phyloP scores from a whole-genome alignment of 208 protist species.

The Trypanosoma lewisi region DNA sequence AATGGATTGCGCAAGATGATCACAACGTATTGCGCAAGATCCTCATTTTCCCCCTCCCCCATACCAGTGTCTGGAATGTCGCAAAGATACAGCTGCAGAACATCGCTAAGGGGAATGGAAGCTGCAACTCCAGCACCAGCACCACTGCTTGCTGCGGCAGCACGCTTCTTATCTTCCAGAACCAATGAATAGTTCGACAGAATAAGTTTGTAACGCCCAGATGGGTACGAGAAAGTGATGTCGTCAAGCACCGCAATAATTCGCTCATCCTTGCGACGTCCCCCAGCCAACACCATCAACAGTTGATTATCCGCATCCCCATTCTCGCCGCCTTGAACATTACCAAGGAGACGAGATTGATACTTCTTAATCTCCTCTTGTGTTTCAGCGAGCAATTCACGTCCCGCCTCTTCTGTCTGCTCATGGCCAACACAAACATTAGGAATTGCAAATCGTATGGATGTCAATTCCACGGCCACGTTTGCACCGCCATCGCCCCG shows the following conservation, averaged over 20 bases:
- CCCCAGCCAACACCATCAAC: slow-evolving; percentile 54
- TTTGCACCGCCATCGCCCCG: slow-evolving; percentile 3
- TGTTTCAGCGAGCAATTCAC: slow-evolving; percentile 55
- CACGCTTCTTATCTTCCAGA: slow-evolving; percentile 75
- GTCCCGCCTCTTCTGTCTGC: slow-evolving; percentile 78
- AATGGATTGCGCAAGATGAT: slow-evolving; percentile 70
- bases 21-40: slow-evolving; percentile 76
- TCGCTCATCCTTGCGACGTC: slow-evolving; percentile 50
- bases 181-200: slow-evolving; percentile 80
- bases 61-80: slow-evolving; percentile 47
- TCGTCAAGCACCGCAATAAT: slow-evolving; percentile 80
- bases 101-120: slow-evolving; percentile 59
- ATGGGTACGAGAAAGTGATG: slow-evolving; percentile 67
- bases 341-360: slow-evolving; percentile 46
- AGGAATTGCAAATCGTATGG: slow-evolving; percentile 80
- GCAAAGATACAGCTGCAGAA: slow-evolving; percentile 78
- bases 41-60: slow-evolving; percentile 4
- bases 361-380: slow-evolving; percentile 59
- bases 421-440: slow-evolving; percentile 83
- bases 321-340: background rate
- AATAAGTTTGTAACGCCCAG: slow-evolving; percentile 80
- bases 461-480: slow-evolving; percentile 56
- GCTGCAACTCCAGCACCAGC: slow-evolving; percentile 29
- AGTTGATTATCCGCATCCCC: slow-evolving; percentile 31
- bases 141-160: slow-evolving; percentile 21